Percentiles rank a stretch among this genome's conserved stretches.
phyloP scores from a whole-genome alignment of 192 early-diverging fungal species.

The Rhizophagus sp. region DNA sequence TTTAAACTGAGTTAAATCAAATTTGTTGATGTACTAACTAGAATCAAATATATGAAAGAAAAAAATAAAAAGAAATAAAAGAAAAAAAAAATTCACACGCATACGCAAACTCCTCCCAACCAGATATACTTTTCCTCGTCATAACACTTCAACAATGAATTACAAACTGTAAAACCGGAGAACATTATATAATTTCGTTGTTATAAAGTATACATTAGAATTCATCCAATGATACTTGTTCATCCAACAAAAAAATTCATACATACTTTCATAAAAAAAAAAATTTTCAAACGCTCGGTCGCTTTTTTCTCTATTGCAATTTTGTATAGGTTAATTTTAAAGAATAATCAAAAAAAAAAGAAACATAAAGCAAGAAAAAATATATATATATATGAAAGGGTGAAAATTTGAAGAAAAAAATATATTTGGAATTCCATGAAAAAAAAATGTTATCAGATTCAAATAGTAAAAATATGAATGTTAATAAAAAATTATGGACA shows the following conservation, averaged over 20 bases:
- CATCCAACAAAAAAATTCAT: background rate
- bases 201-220: background rate
- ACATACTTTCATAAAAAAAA: background rate
- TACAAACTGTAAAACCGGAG: background rate
- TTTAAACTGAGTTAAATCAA: background rate
- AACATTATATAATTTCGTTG: background rate
- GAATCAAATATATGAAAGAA: background rate
- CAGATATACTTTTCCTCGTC: background rate
- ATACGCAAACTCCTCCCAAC: conserved; percentile 1
- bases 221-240: background rate
- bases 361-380: conserved; percentile 10
- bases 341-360: background rate
- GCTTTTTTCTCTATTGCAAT: conserved; percentile 1
- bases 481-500: background rate
- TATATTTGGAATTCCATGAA: background rate
- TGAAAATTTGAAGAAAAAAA: background rate
- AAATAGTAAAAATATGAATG: background rate
- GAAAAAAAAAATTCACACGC: conserved; percentile 5
- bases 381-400: background rate
- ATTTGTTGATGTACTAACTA: background rate
- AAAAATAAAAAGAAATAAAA: background rate
- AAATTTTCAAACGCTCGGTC: background rate
- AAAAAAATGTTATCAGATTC: background rate
- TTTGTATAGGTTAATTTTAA: background rate
- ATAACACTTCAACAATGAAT: background rate